Conservation (phyloP, 1,284 basidiomycete genomes). For the Papiliotrema flavescens region DNA sequence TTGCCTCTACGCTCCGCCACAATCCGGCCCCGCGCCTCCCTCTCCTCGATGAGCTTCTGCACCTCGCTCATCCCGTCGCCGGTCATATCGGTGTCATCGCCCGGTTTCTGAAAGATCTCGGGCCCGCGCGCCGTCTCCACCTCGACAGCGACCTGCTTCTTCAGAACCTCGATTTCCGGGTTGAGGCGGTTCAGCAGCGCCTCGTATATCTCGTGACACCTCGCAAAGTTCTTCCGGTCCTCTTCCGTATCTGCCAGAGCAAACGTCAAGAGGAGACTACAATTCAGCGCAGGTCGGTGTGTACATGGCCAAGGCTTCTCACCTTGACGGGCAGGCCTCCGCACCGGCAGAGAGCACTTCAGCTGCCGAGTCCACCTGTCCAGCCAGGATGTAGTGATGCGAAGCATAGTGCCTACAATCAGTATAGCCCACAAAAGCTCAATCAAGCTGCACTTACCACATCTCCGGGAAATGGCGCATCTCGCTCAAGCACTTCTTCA, state of each 20-base stretch:
- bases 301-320: no score
- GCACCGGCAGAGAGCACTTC: conserved; percentile 79
- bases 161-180: conserved; percentile 67
- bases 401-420: conserved; percentile 81
- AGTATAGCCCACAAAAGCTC: background rate
- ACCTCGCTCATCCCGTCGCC: conserved; percentile 34
- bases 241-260: conserved; percentile 84
- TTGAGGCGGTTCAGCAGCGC: conserved; percentile 68
- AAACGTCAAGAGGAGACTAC: conserved; percentile 87
- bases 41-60: conserved; percentile 59
- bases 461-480: conserved; percentile 96
- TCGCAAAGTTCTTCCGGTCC: conserved; percentile 59
- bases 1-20: conserved; percentile 48
- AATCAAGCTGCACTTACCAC: conserved; percentile 60
- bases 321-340: conserved; percentile 76
- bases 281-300: no score
- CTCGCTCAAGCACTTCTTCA: conserved; percentile 72
- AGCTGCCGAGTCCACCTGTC: conserved; percentile 75
- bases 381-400: conserved; percentile 68
- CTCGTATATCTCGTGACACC: conserved; percentile 67
- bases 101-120: conserved; percentile 27
- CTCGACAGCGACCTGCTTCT: conserved; percentile 55
- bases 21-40: conserved; percentile 58
- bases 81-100: conserved; percentile 36
- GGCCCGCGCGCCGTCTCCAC: conserved; percentile 49